These are phyloP conservation scores for Fagopyrum tataricum DNA, from an alignment of 148 eudicot genomes.

Conservation along the genomic window DNA sequence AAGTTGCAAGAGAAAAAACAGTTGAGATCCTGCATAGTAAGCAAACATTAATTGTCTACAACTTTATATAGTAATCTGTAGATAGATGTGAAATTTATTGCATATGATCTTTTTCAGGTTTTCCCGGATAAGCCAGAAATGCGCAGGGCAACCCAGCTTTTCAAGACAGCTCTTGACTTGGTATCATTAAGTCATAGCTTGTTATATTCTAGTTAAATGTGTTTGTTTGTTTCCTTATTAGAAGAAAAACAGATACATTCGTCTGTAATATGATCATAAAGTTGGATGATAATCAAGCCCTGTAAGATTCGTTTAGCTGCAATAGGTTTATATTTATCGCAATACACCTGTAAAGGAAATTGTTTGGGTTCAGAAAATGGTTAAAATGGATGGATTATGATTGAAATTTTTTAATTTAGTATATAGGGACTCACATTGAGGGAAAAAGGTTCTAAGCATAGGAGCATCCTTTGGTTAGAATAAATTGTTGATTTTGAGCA, in stretches of 20 bases:
- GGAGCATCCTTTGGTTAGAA: not conserved
- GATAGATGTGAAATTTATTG: not conserved
- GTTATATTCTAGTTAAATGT: not conserved
- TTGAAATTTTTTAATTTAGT: not conserved
- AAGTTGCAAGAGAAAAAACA: constrained; percentile 76
- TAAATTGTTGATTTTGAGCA: not conserved
- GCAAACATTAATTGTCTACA: constrained; percentile 15
- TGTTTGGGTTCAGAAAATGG: not conserved
- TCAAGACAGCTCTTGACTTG: constrained; percentile 78
- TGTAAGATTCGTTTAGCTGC: not conserved
- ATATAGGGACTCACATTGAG: not conserved
- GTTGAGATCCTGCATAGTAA: constrained; percentile 69
- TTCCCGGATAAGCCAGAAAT: constrained; percentile 84
- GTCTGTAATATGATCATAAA: not conserved
- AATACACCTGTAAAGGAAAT: not conserved
- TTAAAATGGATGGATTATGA: not conserved
- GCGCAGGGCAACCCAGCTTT: constrained; percentile 87
- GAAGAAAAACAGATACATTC: not conserved
- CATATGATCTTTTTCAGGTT: constrained; percentile 9
- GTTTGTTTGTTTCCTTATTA: not conserved
- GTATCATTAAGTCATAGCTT: constrained; percentile 25
- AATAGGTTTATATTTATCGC: not conserved
- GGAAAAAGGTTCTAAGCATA: not conserved
- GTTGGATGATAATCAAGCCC: not conserved
- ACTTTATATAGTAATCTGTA: not conserved